Base-by-base conservation (phyloP, 768 basidiomycete species). In the Termitomyces sp. region DNA sequence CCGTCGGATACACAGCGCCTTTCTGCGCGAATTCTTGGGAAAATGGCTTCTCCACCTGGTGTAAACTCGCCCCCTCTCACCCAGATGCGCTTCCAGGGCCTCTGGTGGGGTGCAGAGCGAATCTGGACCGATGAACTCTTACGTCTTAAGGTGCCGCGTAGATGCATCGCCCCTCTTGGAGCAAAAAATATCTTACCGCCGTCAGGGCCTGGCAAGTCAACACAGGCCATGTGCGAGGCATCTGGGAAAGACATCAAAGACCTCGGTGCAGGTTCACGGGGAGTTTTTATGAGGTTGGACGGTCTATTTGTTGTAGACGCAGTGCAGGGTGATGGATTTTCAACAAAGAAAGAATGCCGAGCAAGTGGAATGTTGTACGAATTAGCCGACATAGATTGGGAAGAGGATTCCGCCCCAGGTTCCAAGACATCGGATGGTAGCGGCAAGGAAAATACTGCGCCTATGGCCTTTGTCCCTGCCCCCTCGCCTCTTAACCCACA, bases 61-160 rank as follows among this genome's bases (percentile, higher is more conserved):
- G 25, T 43, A 33, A 45, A 25, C n/a, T 50, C 60, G 44, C 43
- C 63, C 20, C 50, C 56, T 7, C 36, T 43, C 42, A 71, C 69
- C 0, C 86, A 89, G 63, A 78, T 70, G 46, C 75, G 83, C 39
- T 91, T 83, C 64, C 89, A 92, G 63, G 90, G 90, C 1, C 64
- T 94, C 7, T 96, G 91, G 91, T 90, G 89, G 87, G 94, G 94
- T 7, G 83, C 86, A 1, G 93, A 94, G 64, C 80, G 90, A 29
- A 89, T 94, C 50, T 96, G 93, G 92, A 74, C 79, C 5, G 89
- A 88, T 55, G 93, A 96, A 58, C 79, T 94, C 52, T 81, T 94
- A 35, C 82, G 93, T 22, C 74, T 96, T 46, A 90, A 90, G 62
- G 68, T 88, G 23, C 79, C 84, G 1, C 79, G 89, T 36, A 72